Evolutionary conservation across 768 basidiomycete genomes (phyloP).

Genomic region (Boletus rufocinnamomeus): DNA sequence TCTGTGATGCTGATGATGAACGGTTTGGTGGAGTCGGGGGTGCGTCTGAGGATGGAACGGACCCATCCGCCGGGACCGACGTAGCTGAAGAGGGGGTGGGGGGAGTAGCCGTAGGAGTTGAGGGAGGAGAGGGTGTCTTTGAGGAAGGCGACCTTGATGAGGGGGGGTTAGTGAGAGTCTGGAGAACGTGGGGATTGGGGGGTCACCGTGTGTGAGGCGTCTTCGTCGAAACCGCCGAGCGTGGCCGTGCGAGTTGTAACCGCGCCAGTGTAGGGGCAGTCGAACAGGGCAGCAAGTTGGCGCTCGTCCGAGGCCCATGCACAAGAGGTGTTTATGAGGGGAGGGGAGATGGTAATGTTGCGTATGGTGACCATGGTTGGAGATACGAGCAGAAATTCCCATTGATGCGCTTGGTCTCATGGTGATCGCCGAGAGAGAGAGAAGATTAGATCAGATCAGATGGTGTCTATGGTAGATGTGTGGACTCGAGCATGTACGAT

Average conservation of each 20-base stretch:
- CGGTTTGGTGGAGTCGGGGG: constrained; percentile 49
- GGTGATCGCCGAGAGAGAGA: constrained; percentile 4
- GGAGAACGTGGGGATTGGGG: background rate
- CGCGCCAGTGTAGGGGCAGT: constrained; percentile 69
- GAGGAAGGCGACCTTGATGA: constrained; percentile 60
- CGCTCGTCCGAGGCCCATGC: constrained; percentile 74
- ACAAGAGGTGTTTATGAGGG: constrained; percentile 77
- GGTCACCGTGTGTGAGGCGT: constrained; percentile 57
- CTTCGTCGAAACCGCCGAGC: constrained; percentile 67
- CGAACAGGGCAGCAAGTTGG: constrained; percentile 67
- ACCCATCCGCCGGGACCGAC: constrained; percentile 54
- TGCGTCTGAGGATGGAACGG: constrained; percentile 41
- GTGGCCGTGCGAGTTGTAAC: constrained; percentile 82
- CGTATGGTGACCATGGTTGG: constrained; percentile 57
- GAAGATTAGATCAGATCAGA: constrained; percentile 19
- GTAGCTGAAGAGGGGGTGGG: constrained; percentile 67
- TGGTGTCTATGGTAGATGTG: background rate
- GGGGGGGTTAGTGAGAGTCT: constrained; percentile 8
- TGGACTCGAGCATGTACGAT: constrained; percentile 4
- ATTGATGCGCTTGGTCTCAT: background rate
- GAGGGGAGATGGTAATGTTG: constrained; percentile 56
- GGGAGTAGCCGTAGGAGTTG: constrained; percentile 89
- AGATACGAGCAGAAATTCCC: background rate
- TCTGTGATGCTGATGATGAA: constrained; percentile 82
- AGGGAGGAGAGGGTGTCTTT: constrained; percentile 55